These are phyloP conservation scores for Apiospora aurea DNA, from an alignment of 2,329 filamentous ascomycete genomes.

Conservation along the genomic window DNA sequence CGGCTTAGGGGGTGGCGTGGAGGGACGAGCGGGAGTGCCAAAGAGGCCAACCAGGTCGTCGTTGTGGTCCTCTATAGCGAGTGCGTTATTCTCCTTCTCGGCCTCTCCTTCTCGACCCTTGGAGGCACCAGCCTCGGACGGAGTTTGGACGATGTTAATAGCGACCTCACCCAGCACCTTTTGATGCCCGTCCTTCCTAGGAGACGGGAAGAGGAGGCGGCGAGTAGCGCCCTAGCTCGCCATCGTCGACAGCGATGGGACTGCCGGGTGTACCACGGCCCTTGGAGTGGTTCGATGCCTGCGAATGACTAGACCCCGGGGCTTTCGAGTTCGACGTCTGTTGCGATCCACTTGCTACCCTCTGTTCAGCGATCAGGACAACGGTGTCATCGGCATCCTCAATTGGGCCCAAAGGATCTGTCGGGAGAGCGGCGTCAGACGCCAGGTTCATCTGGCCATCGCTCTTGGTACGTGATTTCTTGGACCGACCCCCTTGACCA, in stretches of 20 bases:
- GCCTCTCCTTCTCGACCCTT: slow-evolving; percentile 41
- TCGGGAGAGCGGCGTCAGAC: slow-evolving; percentile 62
- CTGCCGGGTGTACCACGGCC: slow-evolving; percentile 63
- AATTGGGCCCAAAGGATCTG: slow-evolving; percentile 58
- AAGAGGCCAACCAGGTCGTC: slow-evolving; percentile 66
- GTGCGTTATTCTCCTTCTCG: slow-evolving; percentile 54
- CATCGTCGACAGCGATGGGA: slow-evolving; percentile 60
- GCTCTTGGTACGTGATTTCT: slow-evolving; percentile 58
- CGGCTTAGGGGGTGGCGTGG: slow-evolving; percentile 60
- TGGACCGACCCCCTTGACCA: slow-evolving; percentile 49
- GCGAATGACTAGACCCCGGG: slow-evolving; percentile 52
- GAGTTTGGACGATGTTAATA: slow-evolving; percentile 58
- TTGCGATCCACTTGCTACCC: neutral
- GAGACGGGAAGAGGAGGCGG: slow-evolving; percentile 79
- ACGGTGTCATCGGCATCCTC: slow-evolving; percentile 48
- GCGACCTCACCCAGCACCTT: slow-evolving; percentile 68
- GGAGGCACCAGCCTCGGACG: slow-evolving; percentile 45
- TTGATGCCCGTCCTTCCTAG: slow-evolving; percentile 67
- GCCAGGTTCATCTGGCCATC: slow-evolving; percentile 53
- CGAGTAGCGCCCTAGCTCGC: slow-evolving; percentile 65
- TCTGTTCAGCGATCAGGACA: slow-evolving; percentile 27
- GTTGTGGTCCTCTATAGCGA: slow-evolving; percentile 37
- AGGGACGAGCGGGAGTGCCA: slow-evolving; percentile 62
- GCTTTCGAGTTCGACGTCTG: slow-evolving; percentile 27
- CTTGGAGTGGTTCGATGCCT: slow-evolving; percentile 60